Evolutionary conservation across 352 stramenopile species (phyloP), one percentile per base, ranked within the genome.

Genomic region (Phytophthora vignae): DNA sequence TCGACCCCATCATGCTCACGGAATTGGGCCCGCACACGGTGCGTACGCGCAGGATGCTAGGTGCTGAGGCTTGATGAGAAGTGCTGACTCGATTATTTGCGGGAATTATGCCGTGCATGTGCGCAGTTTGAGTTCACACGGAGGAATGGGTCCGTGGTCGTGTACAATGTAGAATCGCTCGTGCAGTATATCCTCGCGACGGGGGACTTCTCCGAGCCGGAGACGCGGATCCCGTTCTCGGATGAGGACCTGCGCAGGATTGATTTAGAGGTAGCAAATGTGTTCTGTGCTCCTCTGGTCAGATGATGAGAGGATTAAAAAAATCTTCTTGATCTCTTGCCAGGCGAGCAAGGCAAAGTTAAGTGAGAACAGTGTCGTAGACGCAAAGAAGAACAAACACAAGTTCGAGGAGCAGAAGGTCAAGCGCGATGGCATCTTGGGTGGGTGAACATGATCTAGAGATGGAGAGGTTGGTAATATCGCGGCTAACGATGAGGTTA

Each of bases 1-100:
- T 92, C 2, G 92, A 98, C 69, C 92, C 92, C 36, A 97, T 98
- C 63, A 96, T 97, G 90, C 74, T 97, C 55, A 85, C 83, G 15
- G 83, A 87, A 54, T 67, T 98, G 29, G 87, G 85, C 5, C 79
- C 79, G 22, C 76, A 96, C 61, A 96, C 87, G 82, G 88, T 95
- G 62, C 38, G 77, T 76, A 8, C 12, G 11, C 12, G 19, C 11
- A 54, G 21, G 33, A 25, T 48, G 33, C 29, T 17, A 19, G 36
- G 22, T 15, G 33, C 36, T 31, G 25, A 27, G 12, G 22, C 22
- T 55, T 60, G n/a, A 29, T 66, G 57, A 15, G 44, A 54, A 25
- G 60, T 73, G 59, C 59, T 78, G 74, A 67, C 53, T 73, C 19
- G 17, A 57, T 56, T 42, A 21, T 65, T 54, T 68, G 48, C n/a